phyloP scores from a whole-genome alignment of 2,329 filamentous ascomycete species.

The Aspergillus arachidicola region DNA sequence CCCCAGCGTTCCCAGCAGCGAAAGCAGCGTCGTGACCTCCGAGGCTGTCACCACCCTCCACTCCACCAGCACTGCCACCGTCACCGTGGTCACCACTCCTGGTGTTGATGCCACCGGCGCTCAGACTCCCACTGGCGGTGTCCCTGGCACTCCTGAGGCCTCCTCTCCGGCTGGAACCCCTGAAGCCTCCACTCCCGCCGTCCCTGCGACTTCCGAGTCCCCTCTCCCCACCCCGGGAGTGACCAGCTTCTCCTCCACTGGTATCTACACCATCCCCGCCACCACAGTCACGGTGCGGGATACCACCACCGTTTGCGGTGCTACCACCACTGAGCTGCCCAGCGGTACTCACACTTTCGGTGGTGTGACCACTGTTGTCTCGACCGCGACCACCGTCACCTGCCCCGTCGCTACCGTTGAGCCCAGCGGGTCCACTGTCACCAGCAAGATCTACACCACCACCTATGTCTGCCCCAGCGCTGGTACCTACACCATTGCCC shows the following conservation, averaged over 20 bases:
- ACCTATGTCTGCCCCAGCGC: constrained; percentile 72
- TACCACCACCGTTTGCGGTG: constrained; percentile 68
- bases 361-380: constrained; percentile 72
- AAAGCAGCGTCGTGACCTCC: constrained; percentile 24
- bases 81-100: constrained; percentile 35
- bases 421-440: constrained; percentile 60
- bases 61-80: constrained; percentile 42
- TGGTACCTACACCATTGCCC: constrained; percentile 75
- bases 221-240: constrained; percentile 51
- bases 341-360: constrained; percentile 70
- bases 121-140: background rate
- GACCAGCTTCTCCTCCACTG: constrained; percentile 64
- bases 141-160: constrained; percentile 3
- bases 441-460: constrained; percentile 69
- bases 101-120: constrained; percentile 11
- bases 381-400: constrained; percentile 66
- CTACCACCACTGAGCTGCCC: constrained; percentile 63
- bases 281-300: constrained; percentile 69
- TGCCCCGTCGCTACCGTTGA: constrained; percentile 70
- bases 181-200: constrained; percentile 9
- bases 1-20: constrained; percentile 21
- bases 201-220: constrained; percentile 16
- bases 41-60: constrained; percentile 37
- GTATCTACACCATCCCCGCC: constrained; percentile 75
- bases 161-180: constrained; percentile 15